These are phyloP conservation scores for Amborella trichopoda DNA, from an alignment of 164 flowering plant species.

Conservation along the genomic window DNA sequence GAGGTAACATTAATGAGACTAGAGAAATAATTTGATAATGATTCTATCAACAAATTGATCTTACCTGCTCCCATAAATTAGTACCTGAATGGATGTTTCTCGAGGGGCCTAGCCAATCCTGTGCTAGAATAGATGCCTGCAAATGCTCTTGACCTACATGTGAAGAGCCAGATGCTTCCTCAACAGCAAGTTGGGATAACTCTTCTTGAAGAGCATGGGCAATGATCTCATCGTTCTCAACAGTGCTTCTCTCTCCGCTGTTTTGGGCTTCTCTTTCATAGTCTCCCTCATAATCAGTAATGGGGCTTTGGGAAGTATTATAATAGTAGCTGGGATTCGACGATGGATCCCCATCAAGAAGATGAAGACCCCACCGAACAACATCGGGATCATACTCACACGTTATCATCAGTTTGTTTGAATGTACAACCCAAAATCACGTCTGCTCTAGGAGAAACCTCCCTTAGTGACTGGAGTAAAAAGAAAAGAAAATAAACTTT, in stretches of 20 bases:
- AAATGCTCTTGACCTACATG: slow-evolving; percentile 26
- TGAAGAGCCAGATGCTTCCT: slow-evolving; percentile 35
- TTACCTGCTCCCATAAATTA: too few relatives aligned
- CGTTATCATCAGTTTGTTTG: slow-evolving; percentile 14
- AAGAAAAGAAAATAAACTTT: too few relatives aligned
- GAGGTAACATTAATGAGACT: too few relatives aligned
- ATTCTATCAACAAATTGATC: too few relatives aligned
- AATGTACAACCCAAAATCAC: too few relatives aligned
- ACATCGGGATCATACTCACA: slow-evolving; percentile 75
- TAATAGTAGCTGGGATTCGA: slow-evolving; percentile 34
- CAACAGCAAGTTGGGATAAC: slow-evolving; percentile 52
- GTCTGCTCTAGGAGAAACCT: too few relatives aligned
- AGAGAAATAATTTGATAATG: too few relatives aligned
- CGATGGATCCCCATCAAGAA: slow-evolving; percentile 45
- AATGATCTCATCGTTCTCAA: slow-evolving; percentile 51
- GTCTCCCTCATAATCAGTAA: slow-evolving; percentile 22
- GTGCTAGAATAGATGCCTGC: slow-evolving; percentile 33
- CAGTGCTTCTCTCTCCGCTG: slow-evolving; percentile 16
- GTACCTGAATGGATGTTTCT: too few relatives aligned
- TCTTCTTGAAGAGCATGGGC: slow-evolving; percentile 71
- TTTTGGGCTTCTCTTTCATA: slow-evolving; percentile 24
- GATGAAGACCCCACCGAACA: slow-evolving; percentile 67
- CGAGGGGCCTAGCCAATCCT: slow-evolving; percentile 41
- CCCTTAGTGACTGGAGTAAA: too few relatives aligned
- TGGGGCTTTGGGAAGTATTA: slow-evolving; percentile 21